Evolutionary conservation across 176 grass and related monocot genomes (phyloP), one percentile per base, ranked within the genome.

Genomic region (Phoenix dactylifera): DNA sequence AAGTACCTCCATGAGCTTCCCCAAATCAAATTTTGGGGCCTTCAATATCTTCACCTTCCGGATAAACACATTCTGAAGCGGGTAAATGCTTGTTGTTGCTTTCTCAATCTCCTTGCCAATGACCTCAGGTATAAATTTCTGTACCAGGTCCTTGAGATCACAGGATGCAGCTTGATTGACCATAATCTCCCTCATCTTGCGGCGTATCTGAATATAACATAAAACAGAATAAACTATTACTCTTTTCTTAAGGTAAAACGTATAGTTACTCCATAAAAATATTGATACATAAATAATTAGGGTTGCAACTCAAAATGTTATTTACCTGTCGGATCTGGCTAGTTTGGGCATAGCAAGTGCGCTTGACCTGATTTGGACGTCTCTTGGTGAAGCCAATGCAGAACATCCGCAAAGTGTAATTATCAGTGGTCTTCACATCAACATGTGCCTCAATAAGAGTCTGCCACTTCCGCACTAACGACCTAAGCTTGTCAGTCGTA

Each of bases 51-150:
- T 95, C 7, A 82, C 89, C 65, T 95, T 89, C n/a, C 85, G 78
- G 60, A 95, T 82, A 60, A 82, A 95, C 0, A 95, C 85, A 49
- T 95, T 85, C 16, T 95, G 89, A 5, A 95, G 72, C 0, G 89
- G 89, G 22, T 72, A 95, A 15, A 95, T 95, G 62, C 81, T 72
- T 4, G 78, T 66, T 0, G 89, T 95, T 4, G 85, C 57, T 35
- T 95, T 95, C 68, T 95, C 89, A 4, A 95, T 85, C 69, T 95
- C 85, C 57, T 89, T 95, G 4, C 89, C 89, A 18, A 95, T 95
- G 6, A 87, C 79, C 58, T 93, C 83, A 3, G 89, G 89, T 3
- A 93, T 93, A 20, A 87, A 93, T 54, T 93, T 93, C 0, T 64
- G 70, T 16, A 93, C 83, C n/a, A 93, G 28, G 3, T 93, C 89